A percentile compares a stretch with the other conserved stretches of the same genome.
Conservation (phyloP, 2,329 filamentous ascomycete genomes). For the Claviceps sp. region DNA sequence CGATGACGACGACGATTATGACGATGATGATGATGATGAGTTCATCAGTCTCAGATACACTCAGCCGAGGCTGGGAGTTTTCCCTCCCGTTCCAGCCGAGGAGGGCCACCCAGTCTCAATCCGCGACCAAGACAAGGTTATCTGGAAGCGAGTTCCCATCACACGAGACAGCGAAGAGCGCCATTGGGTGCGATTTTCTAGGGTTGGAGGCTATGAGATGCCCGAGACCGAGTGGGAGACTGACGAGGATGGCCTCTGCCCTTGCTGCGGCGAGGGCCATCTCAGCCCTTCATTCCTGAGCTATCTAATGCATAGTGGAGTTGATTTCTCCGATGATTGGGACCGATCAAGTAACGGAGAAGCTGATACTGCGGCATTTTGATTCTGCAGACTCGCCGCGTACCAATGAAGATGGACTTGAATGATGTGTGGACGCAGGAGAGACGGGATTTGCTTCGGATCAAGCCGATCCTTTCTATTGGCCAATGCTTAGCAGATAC, state of each 20-base stretch:
- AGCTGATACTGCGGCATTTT: no score
- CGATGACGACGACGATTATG: constrained; percentile 15
- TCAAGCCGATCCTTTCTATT: neutral
- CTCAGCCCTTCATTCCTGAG: constrained; percentile 22
- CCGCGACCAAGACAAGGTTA: constrained; percentile 28
- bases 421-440: neutral
- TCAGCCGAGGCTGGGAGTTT: constrained; percentile 17
- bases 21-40: constrained; percentile 7
- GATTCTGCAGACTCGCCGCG: neutral
- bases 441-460: neutral
- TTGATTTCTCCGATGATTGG: constrained; percentile 2
- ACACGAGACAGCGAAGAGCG: constrained; percentile 26
- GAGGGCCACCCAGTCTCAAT: constrained; percentile 29
- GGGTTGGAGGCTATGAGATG: constrained; percentile 24
- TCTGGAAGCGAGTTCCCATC: constrained; percentile 38
- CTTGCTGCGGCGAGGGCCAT: constrained; percentile 27
- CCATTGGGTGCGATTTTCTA: constrained; percentile 35
- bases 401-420: neutral
- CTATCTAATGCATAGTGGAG: constrained; percentile 11
- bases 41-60: constrained; percentile 10
- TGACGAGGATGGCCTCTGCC: constrained; percentile 24
- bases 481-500: neutral
- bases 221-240: constrained; percentile 19
- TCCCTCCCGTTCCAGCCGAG: constrained; percentile 28
- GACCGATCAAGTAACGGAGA: neutral